A percentile compares a stretch with the other conserved stretches of the same genome.
Evolutionary conservation across 2,329 filamentous ascomycete species (phyloP).

Genomic region (Arthrocladium fulminans): DNA sequence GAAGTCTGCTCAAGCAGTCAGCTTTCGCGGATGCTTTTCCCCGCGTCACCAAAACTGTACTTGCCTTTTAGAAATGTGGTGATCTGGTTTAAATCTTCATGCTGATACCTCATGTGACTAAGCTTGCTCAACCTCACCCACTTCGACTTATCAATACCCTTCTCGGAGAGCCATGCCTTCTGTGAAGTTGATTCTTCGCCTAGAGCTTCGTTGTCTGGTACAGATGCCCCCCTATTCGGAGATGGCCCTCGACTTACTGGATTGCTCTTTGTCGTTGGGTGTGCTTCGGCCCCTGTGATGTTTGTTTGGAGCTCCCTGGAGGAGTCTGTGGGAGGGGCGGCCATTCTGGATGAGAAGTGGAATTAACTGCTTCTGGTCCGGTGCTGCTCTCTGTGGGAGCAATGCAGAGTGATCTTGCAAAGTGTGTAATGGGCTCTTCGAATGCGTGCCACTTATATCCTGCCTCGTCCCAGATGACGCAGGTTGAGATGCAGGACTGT

Average conservation of each 20-base stretch:
- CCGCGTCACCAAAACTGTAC: slow-evolving; percentile 19
- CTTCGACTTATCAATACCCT: slow-evolving; percentile 33
- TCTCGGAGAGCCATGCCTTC: slow-evolving; percentile 20
- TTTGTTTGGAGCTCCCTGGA: slow-evolving; percentile 20
- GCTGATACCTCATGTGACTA: slow-evolving; percentile 47
- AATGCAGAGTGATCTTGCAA: no score
- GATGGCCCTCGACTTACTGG: slow-evolving; percentile 19
- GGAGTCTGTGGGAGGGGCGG: slow-evolving; percentile 14
- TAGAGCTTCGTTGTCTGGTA: slow-evolving; percentile 19
- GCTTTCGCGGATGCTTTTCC: slow-evolving; percentile 6
- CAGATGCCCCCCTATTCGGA: slow-evolving; percentile 22
- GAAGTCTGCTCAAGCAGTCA: slow-evolving; percentile 28
- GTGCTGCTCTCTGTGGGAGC: no score
- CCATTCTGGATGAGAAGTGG: slow-evolving; percentile 1
- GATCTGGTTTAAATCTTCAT: slow-evolving; percentile 42
- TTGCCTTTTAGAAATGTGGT: slow-evolving; percentile 35
- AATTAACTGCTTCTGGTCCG: no score
- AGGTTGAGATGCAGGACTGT: no score
- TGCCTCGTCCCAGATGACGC: no score
- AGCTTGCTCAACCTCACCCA: slow-evolving; percentile 42
- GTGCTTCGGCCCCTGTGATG: slow-evolving; percentile 19
- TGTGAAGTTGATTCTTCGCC: slow-evolving; percentile 15
- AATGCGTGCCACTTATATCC: no score
- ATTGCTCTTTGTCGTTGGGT: slow-evolving; percentile 12
- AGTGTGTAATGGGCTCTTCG: no score